Base-by-base conservation (phyloP, 2,329 filamentous ascomycete genomes). In the Cercospora zeae-maydis region DNA sequence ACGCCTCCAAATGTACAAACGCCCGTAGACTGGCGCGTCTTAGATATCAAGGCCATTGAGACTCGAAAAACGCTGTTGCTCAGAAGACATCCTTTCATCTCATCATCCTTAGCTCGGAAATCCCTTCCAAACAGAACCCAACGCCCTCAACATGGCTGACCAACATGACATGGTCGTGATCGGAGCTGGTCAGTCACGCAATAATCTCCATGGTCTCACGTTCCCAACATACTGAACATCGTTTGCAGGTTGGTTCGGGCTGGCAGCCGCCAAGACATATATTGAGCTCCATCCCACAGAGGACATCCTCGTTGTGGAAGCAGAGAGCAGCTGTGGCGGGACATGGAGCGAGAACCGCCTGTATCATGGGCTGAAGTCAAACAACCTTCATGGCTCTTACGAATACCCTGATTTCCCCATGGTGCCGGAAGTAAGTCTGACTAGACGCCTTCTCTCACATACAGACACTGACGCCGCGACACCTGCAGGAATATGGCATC, bases 361-460 rank as follows among this genome's bases (percentile, higher is more conserved):
- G 0, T 89, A 92, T 72, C 84, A 86, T 0, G 86, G 85, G 1
- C 80, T 93, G 54, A 89, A 86, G 70, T 87, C 84, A 58, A 93
- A 93, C 75, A 92, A 92, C 70, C 82, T 91, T 73, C 74, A 88
- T 10, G 89, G 89, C 2, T 88, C 85, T 0, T 91, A 88, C 68
- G 88, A 93, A 73, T 92, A 84, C 70, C 85, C 86, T 0, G 90
- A 91, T 69, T 91, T 90, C 63, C 88, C 88, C 16, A 88, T 93
- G 86, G 73, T 72, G 3, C 65, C 69, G 1, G 75, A 75, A 24
- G 49, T 34, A 34, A 33, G 49, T 9, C n/a, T 14, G 13, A 3
- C 21, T 14, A 21, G 1, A 6, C 13, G 2, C 13, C 21, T 2
- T 27, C 2, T 14, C 21, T 4, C 4, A 19, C 4, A 27, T 11